Evolutionary conservation across 257 asterid species (phyloP).

Genomic region (Primulina tabacum): DNA sequence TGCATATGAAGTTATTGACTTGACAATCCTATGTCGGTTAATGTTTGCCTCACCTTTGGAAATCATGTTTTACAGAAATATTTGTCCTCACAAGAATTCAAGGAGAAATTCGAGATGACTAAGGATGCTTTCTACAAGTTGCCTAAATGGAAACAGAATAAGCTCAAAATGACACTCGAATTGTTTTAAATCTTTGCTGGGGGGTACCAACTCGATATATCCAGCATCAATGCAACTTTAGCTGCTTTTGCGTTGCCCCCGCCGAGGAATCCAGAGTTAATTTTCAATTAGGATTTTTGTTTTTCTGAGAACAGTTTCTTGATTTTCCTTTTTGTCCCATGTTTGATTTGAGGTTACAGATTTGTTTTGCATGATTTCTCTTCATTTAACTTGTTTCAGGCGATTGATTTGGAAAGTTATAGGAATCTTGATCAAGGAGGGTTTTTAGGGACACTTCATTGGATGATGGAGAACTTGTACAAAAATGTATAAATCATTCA

Average conservation of each 20-base stretch:
- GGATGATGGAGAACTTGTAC: conserved; percentile 49
- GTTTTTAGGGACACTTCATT: conserved; percentile 33
- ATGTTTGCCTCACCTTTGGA: conserved; percentile 10
- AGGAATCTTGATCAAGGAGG: conserved; percentile 38
- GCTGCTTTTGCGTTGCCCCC: conserved; percentile 43
- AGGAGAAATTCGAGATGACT: conserved; percentile 67
- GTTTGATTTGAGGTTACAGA: conserved; percentile 44
- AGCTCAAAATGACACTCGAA: conserved; percentile 54
- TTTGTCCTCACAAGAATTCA: conserved; percentile 61
- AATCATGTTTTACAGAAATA: conserved; percentile 47
- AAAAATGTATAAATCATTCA: conserved; percentile 35
- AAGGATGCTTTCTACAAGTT: conserved; percentile 56
- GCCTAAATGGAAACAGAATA: conserved; percentile 85
- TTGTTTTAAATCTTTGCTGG: conserved; percentile 43
- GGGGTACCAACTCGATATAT: neutral
- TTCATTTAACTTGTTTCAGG: conserved; percentile 17
- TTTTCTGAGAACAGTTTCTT: conserved; percentile 34
- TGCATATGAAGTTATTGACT: neutral
- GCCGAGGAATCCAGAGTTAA: conserved; percentile 24
- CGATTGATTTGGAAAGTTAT: conserved; percentile 27
- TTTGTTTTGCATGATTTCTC: conserved; percentile 18
- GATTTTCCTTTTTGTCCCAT: conserved; percentile 37
- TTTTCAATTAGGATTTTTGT: conserved; percentile 16
- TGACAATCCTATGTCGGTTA: neutral
- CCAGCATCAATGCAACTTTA: conserved; percentile 47